Conservation (phyloP, 257 asterid genomes). For the Nicotiana obtusifolia region DNA sequence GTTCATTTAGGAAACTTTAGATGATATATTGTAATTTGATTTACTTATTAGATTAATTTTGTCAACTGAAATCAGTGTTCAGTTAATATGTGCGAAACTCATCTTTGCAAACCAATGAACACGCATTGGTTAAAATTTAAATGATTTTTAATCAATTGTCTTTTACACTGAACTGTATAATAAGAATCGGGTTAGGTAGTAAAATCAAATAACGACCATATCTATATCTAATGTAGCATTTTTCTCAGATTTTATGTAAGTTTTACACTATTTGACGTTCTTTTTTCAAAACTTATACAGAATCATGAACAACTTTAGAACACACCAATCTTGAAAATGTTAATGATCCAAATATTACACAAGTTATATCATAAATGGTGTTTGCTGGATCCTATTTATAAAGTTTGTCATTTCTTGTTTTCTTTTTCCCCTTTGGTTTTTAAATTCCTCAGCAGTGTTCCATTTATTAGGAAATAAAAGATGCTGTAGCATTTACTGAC, state of each 20-base stretch:
- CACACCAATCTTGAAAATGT: background rate
- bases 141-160: too few relatives aligned
- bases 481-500: background rate
- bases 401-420: background rate
- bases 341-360: background rate
- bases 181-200: too few relatives aligned
- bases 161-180: too few relatives aligned
- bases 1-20: background rate
- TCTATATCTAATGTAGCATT: too few relatives aligned
- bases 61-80: background rate
- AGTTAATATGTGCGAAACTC: background rate
- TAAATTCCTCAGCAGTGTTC: background rate
- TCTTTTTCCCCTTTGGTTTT: background rate
- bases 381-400: background rate
- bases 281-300: too few relatives aligned
- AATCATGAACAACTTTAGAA: too few relatives aligned
- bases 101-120: background rate
- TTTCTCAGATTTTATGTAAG: too few relatives aligned
- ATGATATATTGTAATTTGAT: too few relatives aligned
- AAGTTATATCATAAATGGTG: too few relatives aligned
- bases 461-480: background rate
- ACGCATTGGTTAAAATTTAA: background rate
- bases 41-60: background rate
- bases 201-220: too few relatives aligned
- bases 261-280: too few relatives aligned